phyloP scores from a whole-genome alignment of 169 alveolate genomes.

The Plasmodium gonderi region DNA sequence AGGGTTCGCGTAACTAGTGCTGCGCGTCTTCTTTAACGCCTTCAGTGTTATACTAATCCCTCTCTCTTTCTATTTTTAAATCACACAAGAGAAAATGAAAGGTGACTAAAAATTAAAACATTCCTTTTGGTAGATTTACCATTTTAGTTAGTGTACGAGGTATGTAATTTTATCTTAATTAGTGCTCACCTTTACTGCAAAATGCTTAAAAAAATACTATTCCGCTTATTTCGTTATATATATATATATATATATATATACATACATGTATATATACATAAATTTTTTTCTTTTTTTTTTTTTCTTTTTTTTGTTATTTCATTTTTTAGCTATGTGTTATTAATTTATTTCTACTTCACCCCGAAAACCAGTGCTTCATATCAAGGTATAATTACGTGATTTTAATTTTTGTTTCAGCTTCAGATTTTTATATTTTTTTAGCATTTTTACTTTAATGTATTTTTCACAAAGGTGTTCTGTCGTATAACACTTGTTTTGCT shows the following conservation, averaged over 20 bases:
- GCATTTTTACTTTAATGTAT: not conserved
- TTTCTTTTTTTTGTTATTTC: not conserved
- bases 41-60: not conserved
- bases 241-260: conserved; percentile 3
- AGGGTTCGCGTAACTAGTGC: not conserved
- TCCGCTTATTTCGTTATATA: not conserved
- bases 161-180: not conserved
- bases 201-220: not conserved
- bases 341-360: not conserved
- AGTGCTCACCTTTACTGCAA: not conserved
- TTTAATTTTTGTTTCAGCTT: not conserved
- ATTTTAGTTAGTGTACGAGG: not conserved
- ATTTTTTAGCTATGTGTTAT: not conserved
- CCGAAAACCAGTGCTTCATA: not conserved
- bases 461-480: not conserved
- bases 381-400: not conserved
- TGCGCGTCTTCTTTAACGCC: not conserved
- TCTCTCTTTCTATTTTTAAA: conserved; percentile 6
- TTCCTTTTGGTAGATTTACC: not conserved
- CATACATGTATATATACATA: too few relatives aligned
- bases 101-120: not conserved
- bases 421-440: not conserved
- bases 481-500: not conserved
- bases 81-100: not conserved
- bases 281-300: not conserved